Percentiles rank a stretch among this genome's conserved stretches.
phyloP scores from a whole-genome alignment of 2,329 filamentous ascomycete genomes.

The Diaporthe ampelina region DNA sequence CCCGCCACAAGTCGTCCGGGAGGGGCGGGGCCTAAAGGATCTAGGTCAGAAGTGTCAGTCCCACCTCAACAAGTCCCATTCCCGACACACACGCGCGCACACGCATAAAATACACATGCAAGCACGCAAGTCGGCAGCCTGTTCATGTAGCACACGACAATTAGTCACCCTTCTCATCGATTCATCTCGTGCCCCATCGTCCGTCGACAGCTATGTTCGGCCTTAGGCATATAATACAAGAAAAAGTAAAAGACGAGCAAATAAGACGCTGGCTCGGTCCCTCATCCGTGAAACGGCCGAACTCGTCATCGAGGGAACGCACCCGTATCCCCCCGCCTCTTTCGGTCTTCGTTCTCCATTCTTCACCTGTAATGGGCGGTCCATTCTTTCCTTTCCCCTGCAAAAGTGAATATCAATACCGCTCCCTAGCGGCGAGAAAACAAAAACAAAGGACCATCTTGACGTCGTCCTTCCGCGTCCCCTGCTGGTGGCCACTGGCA shows the following conservation, averaged over 20 bases:
- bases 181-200: conserved; percentile 5
- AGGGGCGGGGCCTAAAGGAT: not conserved
- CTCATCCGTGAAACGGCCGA: not conserved
- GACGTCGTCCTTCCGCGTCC: not conserved
- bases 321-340: not conserved
- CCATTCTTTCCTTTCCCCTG: not conserved
- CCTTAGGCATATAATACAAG: conserved; percentile 22
- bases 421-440: not conserved
- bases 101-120: not conserved
- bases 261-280: conserved; percentile 16
- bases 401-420: conserved; percentile 18
- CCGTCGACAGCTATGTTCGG: conserved; percentile 15
- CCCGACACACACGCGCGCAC: not conserved
- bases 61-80: not conserved
- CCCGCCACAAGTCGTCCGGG: not conserved
- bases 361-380: conserved; percentile 1
- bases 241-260: conserved; percentile 8
- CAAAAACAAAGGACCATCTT: not conserved
- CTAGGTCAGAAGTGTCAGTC: not conserved
- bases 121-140: not conserved
- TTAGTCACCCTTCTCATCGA: not conserved
- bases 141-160: conserved; percentile 12
- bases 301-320: conserved; percentile 7
- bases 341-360: not conserved
- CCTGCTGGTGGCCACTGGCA: not conserved